Base-by-base conservation (phyloP, 192 early-diverging fungal genomes). In the Backusella parvicylindrica region DNA sequence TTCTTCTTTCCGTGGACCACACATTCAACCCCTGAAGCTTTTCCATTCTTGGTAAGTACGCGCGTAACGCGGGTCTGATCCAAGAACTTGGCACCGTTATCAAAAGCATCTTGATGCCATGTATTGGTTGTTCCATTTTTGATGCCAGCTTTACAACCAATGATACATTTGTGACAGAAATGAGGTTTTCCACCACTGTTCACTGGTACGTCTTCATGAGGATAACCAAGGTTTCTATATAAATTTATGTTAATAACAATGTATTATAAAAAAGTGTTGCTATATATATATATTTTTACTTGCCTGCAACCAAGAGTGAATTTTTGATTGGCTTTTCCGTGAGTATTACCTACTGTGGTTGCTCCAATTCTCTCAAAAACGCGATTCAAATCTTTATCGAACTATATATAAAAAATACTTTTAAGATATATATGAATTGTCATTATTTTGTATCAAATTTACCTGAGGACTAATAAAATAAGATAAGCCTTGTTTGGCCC, bases 121-220 rank as follows among this genome's bases (percentile, higher is more conserved):
- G 92, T 92, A 68, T 86, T 79, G 53, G 83, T 77, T 5, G 90
- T 81, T 9, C 89, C 84, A 75, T 93, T 91, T 76, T 95, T 95
- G 67, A 89, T 83, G 7, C 89, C 91, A 50, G 87, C 86, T 37
- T 78, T 72, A 71, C 94, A 95, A 28, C 94, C 94, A 32, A 89
- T 84, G 16, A 74, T 79, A 49, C 93, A 94, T 74, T 79, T 90
- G 3, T 86, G 88, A 70, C 91, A 92, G 36, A 81, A 64, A 77
- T 94, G 91, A 12, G 76, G 43, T 6, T 75, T 67, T 6, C 76
- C 67, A 3, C 78, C 88, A 16, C 87, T 87, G 79, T 94, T 94
- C 82, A 94, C 92, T 26, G 92, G 89, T 67, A 95, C 87, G 12
- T 75, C 68, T 32, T 77, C 85, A 67, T 56, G 26, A 2, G 82